These are phyloP conservation scores for Hibiscus tridactylites DNA, from an alignment of 345 rosid species.

Conservation along the genomic window DNA sequence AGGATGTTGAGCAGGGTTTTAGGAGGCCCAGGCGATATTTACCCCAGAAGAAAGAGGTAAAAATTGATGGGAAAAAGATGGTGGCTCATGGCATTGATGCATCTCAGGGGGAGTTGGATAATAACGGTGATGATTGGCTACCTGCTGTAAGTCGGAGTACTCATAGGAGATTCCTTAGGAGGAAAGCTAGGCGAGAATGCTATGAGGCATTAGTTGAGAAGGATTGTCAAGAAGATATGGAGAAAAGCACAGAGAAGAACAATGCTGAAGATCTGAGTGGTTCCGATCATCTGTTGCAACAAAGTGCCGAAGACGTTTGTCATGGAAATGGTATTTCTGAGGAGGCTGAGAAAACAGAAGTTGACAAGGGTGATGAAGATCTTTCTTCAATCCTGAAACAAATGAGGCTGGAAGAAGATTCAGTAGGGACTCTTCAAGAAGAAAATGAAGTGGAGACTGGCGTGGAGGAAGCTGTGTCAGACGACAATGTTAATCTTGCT, in stretches of 20 bases:
- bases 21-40: slow-evolving; percentile 42
- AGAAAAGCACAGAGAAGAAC: slow-evolving; percentile 15
- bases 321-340: slow-evolving; percentile 21
- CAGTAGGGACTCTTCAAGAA: slow-evolving; percentile 34
- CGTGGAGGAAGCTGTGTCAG: slow-evolving; percentile 1
- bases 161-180: slow-evolving; percentile 67
- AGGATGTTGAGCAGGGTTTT: slow-evolving; percentile 31
- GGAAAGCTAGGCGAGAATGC: slow-evolving; percentile 62
- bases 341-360: slow-evolving; percentile 20
- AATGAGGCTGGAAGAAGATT: slow-evolving; percentile 69
- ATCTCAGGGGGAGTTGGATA: slow-evolving; percentile 61
- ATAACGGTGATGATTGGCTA: slow-evolving; percentile 63
- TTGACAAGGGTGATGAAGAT: slow-evolving; percentile 24
- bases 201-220: slow-evolving; percentile 24
- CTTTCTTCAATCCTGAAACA: slow-evolving; percentile 46
- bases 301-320: slow-evolving; percentile 16
- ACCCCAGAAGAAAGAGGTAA: slow-evolving; percentile 50
- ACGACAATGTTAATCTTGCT: slow-evolving; percentile 13
- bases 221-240: slow-evolving; percentile 3
- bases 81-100: slow-evolving; percentile 87
- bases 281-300: slow-evolving; percentile 13
- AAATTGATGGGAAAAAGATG: slow-evolving; percentile 75
- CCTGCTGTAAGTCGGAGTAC: slow-evolving; percentile 95
- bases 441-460: slow-evolving; percentile 3
- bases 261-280: slow-evolving; percentile 13